These are phyloP conservation scores for Fusarium multiceps DNA, from an alignment of 2,329 filamentous ascomycete genomes.

Conservation along the genomic window DNA sequence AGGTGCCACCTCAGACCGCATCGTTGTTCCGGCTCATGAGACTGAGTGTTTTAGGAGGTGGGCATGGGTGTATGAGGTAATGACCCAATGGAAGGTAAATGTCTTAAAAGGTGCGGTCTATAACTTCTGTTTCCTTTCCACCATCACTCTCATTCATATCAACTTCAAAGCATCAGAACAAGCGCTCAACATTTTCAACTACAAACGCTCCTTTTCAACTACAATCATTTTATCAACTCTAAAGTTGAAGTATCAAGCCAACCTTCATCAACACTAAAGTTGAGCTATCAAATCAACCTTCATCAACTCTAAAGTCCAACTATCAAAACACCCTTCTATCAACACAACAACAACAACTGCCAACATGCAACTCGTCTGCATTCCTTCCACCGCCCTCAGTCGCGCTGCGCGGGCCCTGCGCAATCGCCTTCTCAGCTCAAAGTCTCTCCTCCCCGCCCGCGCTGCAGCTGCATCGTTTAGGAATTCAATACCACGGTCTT, in stretches of 20 bases:
- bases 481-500: slow-evolving; percentile 39
- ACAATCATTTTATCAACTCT: slow-evolving; percentile 2
- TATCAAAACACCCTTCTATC: not conserved
- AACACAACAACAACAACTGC: not conserved
- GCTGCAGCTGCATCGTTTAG: slow-evolving; percentile 41
- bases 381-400: slow-evolving; percentile 32
- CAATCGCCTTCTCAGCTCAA: slow-evolving; percentile 39
- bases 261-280: not conserved
- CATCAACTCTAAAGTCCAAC: not conserved
- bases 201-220: not conserved
- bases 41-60: not conserved
- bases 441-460: slow-evolving; percentile 33
- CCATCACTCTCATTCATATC: not conserved
- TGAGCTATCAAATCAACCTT: not conserved
- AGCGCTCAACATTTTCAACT: not conserved
- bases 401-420: slow-evolving; percentile 38
- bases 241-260: not conserved
- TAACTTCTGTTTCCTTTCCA: slow-evolving; percentile 8
- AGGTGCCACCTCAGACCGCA: slow-evolving; percentile 28
- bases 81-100: not conserved
- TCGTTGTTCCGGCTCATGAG: slow-evolving; percentile 26
- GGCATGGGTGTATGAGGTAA: slow-evolving; percentile 2
- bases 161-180: not conserved
- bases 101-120: slow-evolving; percentile 6
- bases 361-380: slow-evolving; percentile 43